Percentiles rank a stretch among this genome's conserved stretches.
phyloP scores from a whole-genome alignment of 441 rosid species.

The Eutrema salsugineum region DNA sequence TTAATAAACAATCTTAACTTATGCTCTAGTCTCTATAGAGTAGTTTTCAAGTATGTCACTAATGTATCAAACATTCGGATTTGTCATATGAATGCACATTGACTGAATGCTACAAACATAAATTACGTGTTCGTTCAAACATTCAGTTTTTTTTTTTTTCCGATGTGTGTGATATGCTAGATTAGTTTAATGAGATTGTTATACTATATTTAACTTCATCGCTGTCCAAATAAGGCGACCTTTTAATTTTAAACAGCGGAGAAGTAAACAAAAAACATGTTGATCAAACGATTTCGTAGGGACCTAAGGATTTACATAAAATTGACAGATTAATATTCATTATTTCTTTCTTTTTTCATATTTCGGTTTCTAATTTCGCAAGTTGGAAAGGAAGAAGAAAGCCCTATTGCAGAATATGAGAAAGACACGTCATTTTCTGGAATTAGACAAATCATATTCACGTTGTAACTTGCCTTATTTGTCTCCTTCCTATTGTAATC shows the following conservation, averaged over 20 bases:
- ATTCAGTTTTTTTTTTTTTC: background rate
- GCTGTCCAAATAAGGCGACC: background rate
- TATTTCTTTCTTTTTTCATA: background rate
- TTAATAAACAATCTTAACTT: background rate
- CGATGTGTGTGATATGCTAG: background rate
- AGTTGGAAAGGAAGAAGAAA: slow-evolving; percentile 11
- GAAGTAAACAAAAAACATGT: slow-evolving; percentile 25
- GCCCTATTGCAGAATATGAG: slow-evolving; percentile 10
- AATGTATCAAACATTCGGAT: background rate
- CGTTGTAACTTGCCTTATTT: slow-evolving; percentile 33
- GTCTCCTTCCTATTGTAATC: slow-evolving; percentile 29
- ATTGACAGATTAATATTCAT: slow-evolving; percentile 7
- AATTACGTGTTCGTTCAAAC: background rate
- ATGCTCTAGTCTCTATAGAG: background rate
- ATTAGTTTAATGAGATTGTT: background rate
- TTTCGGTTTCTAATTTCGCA: slow-evolving; percentile 17
- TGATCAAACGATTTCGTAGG: slow-evolving; percentile 22
- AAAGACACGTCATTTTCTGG: slow-evolving; percentile 20
- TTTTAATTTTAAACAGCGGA: background rate
- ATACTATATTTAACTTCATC: background rate
- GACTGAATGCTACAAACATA: background rate
- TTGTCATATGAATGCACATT: background rate
- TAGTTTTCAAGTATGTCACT: background rate
- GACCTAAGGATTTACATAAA: slow-evolving; percentile 23
- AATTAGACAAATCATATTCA: slow-evolving; percentile 32